phyloP scores from a whole-genome alignment of 106 monocot genomes.

The Dendrobium officinale region DNA sequence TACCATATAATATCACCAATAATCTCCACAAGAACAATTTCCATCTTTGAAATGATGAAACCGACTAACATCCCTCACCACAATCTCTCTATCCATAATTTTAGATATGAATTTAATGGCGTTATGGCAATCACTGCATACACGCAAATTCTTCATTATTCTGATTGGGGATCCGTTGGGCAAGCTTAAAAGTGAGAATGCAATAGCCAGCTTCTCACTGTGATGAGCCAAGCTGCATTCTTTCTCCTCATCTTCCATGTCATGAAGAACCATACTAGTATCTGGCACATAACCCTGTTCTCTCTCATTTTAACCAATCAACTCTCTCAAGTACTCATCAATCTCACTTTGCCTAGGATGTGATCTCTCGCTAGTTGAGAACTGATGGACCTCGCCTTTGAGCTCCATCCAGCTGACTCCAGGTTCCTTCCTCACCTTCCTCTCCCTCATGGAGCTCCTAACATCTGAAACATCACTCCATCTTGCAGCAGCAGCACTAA shows the following conservation, averaged over 20 bases:
- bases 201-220: slow-evolving; percentile 60
- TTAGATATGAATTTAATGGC: slow-evolving; percentile 46
- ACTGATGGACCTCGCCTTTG: slow-evolving; percentile 52
- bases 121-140: slow-evolving; percentile 55
- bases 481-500: slow-evolving; percentile 39
- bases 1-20: slow-evolving; percentile 31
- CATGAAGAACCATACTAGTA: slow-evolving; percentile 46
- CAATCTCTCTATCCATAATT: slow-evolving; percentile 37
- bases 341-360: slow-evolving; percentile 43
- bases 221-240: slow-evolving; percentile 49
- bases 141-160: slow-evolving; percentile 61
- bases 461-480: slow-evolving; percentile 55
- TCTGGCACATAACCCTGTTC: slow-evolving; percentile 49
- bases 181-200: slow-evolving; percentile 40
- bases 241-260: slow-evolving; percentile 79
- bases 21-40: slow-evolving; percentile 55
- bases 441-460: slow-evolving; percentile 49
- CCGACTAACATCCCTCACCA: slow-evolving; percentile 57
- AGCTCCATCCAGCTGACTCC: slow-evolving; percentile 68
- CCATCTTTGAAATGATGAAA: slow-evolving; percentile 55
- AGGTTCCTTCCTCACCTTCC: slow-evolving; percentile 63
- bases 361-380: slow-evolving; percentile 35
- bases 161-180: slow-evolving; percentile 27
- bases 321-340: slow-evolving; percentile 25
- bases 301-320: slow-evolving; percentile 37